Evolutionary conservation across 257 asterid species (phyloP).

Genomic region (Ilex aquifolium): DNA sequence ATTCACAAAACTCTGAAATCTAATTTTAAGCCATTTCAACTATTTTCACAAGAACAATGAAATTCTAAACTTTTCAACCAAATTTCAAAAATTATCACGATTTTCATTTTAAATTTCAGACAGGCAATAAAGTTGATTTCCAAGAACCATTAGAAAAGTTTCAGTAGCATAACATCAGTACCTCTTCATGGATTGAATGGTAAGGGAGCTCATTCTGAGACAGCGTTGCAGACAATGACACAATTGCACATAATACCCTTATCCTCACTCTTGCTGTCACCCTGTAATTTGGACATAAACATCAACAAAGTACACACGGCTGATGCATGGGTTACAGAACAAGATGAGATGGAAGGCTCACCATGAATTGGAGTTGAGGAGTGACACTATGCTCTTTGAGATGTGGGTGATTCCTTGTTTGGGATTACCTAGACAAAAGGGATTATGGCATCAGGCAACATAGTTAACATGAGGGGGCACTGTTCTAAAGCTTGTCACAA

Average conservation of each 20-base stretch:
- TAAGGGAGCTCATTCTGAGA: slow-evolving; percentile 48
- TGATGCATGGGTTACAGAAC: slow-evolving; percentile 9
- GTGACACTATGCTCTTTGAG: slow-evolving; percentile 38
- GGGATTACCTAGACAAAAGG: slow-evolving; percentile 42
- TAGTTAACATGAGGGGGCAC: not conserved
- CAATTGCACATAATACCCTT: slow-evolving; percentile 47
- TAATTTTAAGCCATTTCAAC: too few relatives aligned
- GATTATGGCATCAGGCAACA: slow-evolving; percentile 19
- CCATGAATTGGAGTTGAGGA: slow-evolving; percentile 68
- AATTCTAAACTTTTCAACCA: too few relatives aligned
- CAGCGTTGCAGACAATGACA: slow-evolving; percentile 45
- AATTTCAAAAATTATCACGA: too few relatives aligned
- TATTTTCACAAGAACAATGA: too few relatives aligned
- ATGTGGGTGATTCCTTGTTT: slow-evolving; percentile 47
- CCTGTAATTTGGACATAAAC: slow-evolving; percentile 41
- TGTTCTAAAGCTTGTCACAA: not conserved
- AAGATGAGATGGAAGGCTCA: slow-evolving; percentile 24
- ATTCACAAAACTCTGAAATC: too few relatives aligned
- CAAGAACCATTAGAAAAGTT: not conserved
- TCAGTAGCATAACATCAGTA: slow-evolving; percentile 22
- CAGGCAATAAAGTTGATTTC: too few relatives aligned
- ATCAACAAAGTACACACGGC: slow-evolving; percentile 17
- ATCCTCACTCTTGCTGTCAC: slow-evolving; percentile 45
- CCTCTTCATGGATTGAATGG: slow-evolving; percentile 39
- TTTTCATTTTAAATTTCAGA: too few relatives aligned